Base-by-base conservation (phyloP, 129 eudicot genomes). In the Chrysanthemum seticuspe region DNA sequence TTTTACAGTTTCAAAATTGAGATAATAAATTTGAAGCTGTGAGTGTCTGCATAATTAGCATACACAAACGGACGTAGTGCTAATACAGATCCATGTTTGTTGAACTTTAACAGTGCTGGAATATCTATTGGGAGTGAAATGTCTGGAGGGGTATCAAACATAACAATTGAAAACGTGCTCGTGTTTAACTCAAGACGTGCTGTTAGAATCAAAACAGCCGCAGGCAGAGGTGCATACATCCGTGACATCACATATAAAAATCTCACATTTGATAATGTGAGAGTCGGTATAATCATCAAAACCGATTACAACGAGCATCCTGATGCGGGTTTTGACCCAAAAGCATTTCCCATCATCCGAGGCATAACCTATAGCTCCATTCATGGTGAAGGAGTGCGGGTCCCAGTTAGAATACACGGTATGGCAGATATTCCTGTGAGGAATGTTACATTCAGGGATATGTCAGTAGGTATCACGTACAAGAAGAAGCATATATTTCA, bases 301-400 rank as follows among this genome's bases (percentile, higher is more conserved):
- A 94, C 99, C 7, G 97, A 94, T 60, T 94, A 94, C 89, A 94
- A 94, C 34, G 97, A 94, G 80, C 99, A 94, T 81, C 99, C 99
- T 5, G 93, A 90, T 29, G 73, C 9, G 3, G 91, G 79, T 14
- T 94, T 76, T 44, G 91, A 94, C 78, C 97, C 88, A 2, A 85
- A 86, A 71, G 97, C 97, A 2, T 72, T 83, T 54, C 99, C 99
- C 0, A 53, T 76, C n/a, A 71, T 94, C 25, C 81, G 82, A 69
- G 91, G 83, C 84, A 90, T 94, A 58, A 86, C 85, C 74, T 87
- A 84, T 76, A 80, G 63, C 14, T 76, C 96, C 3, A 83, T 94
- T 61, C 97, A 90, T 31, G 99, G 99, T 4, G 93, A 94, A 49
- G 88, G 83, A 36, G 99, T 94, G 48, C 97, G 99, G 6, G 97